Evolutionary conservation across 306 rosid species (phyloP), one percentile per base, ranked within the genome.

Genomic region (Hippophae gyantsensis): DNA sequence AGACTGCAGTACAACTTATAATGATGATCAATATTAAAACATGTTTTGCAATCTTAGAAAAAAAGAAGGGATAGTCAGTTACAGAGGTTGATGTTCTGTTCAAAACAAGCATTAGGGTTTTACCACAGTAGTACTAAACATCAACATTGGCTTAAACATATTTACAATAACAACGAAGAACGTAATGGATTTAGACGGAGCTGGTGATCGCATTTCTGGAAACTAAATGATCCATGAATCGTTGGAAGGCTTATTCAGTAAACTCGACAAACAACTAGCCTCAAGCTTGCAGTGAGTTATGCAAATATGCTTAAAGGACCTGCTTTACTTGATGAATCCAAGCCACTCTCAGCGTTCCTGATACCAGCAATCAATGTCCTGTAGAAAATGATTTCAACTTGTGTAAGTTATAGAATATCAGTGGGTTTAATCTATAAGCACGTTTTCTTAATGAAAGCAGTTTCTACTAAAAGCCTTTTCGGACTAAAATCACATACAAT

Each of bases 281-380:
- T 69, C 59, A 60, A 60, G 11, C 60, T 69, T 57, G 66, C 63
- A 64, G 42, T 41, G 69, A 48, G 52, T 74, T 76, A 92, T 0
- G 84, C 93, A 67, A 80, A 86, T 65, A 92, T 82, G 82, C 90
- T 80, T 67, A 89, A 73, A 63, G 89, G 84, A 41, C 95, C 87
- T 11, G 85, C 75, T 82, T 86, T 86, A 55, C 73, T 86, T 44
- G 95, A 80, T 63, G 97, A 86, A 66, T 76, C 85, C 40, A 85
- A 76, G 71, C 86, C 93, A 61, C 62, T 77, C 59, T 82, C 93
- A 41, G 76, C 81, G 53, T 68, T 84, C 56, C 86, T 57, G 57
- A 78, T 76, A 65, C 87, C 89, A 49, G 81, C 74, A 43, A 82
- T 72, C 84, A 81, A 77, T 8, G 74, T 68, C 89, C 95, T 84